Evolutionary conservation across 2,329 filamentous ascomycete genomes (phyloP).

Genomic region (Ophiocordyceps camponoti-saundersi): DNA sequence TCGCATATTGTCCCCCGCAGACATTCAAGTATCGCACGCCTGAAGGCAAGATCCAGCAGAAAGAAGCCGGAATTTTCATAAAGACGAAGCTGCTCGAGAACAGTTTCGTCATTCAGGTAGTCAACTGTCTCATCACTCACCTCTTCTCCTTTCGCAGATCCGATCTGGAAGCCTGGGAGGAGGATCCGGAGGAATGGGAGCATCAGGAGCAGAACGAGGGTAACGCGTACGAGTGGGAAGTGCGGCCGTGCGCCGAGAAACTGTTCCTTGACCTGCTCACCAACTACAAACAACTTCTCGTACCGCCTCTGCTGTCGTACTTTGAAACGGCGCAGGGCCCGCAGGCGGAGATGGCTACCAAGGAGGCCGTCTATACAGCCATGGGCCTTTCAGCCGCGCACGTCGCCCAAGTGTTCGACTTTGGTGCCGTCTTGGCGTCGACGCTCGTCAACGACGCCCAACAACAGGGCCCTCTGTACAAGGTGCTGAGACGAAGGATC

Average conservation of each 20-base stretch:
- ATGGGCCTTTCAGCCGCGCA: slow-evolving; percentile 74
- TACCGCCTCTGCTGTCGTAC: slow-evolving; percentile 64
- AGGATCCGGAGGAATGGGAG: slow-evolving; percentile 93
- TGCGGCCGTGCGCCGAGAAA: slow-evolving; percentile 84
- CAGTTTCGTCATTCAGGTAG: slow-evolving; percentile 62
- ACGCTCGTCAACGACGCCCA: slow-evolving; percentile 70
- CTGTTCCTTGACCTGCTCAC: slow-evolving; percentile 83
- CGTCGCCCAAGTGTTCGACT: slow-evolving; percentile 59
- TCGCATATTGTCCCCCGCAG: slow-evolving; percentile 65
- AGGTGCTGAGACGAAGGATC: slow-evolving; percentile 71
- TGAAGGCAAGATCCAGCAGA: slow-evolving; percentile 61
- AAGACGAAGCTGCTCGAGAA: slow-evolving; percentile 60
- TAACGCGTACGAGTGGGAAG: slow-evolving; percentile 80
- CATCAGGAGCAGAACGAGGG: slow-evolving; percentile 70
- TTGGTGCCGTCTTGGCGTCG: slow-evolving; percentile 59
- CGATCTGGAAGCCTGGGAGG: slow-evolving; percentile 83
- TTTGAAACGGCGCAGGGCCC: slow-evolving; percentile 62
- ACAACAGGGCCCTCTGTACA: slow-evolving; percentile 41
- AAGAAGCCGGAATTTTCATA: slow-evolving; percentile 49
- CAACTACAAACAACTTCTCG: slow-evolving; percentile 69
- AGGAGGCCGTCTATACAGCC: slow-evolving; percentile 89
- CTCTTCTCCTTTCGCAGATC: slow-evolving; percentile 76
- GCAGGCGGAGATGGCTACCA: slow-evolving; percentile 54
- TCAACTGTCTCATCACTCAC: slow-evolving; percentile 68
- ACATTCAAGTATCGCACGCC: slow-evolving; percentile 70